phyloP scores from a whole-genome alignment of 305 asterid species.

The Fraxinus sp. region DNA sequence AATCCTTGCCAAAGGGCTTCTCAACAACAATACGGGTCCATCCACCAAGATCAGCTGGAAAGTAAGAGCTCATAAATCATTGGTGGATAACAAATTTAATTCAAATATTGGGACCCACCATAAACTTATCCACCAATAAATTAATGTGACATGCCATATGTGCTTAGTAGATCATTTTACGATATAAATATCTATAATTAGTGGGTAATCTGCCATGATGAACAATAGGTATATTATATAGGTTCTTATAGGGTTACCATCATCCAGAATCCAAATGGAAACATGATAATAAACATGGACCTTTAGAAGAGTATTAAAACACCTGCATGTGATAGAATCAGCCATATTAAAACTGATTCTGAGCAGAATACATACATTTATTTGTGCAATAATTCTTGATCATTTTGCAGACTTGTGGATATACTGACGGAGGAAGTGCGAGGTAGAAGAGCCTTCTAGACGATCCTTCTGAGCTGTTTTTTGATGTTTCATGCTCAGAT shows the following conservation, averaged over 20 bases:
- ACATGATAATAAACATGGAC: background rate
- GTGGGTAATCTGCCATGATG: background rate
- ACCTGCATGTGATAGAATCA: background rate
- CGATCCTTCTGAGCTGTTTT: constrained; percentile 64
- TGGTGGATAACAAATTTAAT: background rate
- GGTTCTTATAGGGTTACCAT: background rate
- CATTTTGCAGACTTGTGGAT: constrained; percentile 96
- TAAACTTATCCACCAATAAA: background rate
- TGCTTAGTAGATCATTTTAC: background rate
- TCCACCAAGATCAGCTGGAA: constrained; percentile 89
- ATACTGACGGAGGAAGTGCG: constrained; percentile 98
- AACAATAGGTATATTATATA: background rate
- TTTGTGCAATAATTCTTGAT: constrained; percentile 71
- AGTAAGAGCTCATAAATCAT: background rate
- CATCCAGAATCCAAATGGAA: background rate
- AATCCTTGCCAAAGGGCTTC: constrained; percentile 97
- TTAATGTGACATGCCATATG: background rate
- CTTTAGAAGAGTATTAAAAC: background rate
- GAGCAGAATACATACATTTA: constrained; percentile 49
- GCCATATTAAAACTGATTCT: background rate
- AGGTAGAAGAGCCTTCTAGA: constrained; percentile 91
- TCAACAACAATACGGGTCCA: constrained; percentile 99
- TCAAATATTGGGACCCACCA: background rate
- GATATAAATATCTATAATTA: background rate
- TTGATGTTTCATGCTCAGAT: constrained; percentile 72